A percentile compares a stretch with the other conserved stretches of the same genome.
Conservation (phyloP, 2,329 filamentous ascomycete genomes). For the Alternaria conjuncta region DNA sequence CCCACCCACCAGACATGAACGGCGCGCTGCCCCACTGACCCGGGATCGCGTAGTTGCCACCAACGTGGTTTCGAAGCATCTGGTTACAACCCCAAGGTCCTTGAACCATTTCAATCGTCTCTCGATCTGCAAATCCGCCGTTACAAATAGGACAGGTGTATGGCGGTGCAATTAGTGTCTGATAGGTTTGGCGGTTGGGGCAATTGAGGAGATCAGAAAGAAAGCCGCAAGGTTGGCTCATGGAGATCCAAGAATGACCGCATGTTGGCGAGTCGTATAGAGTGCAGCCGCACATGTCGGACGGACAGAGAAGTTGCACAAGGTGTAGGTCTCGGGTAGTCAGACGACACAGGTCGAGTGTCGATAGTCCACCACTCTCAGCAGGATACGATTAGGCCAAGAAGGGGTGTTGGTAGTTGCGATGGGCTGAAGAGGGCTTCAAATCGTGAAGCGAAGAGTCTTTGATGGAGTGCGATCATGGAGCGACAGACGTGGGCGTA, state of each 20-base stretch:
- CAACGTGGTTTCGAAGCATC: conserved; percentile 34
- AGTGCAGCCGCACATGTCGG: conserved; percentile 56
- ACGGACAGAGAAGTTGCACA: neutral
- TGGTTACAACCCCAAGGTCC: conserved; percentile 43
- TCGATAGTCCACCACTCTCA: neutral
- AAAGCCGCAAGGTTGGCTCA: conserved; percentile 53
- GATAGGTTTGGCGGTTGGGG: conserved; percentile 43
- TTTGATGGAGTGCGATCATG: neutral
- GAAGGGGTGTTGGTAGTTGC: neutral
- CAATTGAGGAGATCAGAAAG: conserved; percentile 51
- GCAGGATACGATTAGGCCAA: neutral
- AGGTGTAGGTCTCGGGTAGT: neutral
- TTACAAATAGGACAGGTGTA: conserved; percentile 39
- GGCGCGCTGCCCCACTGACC: conserved; percentile 34
- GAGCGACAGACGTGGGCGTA: neutral
- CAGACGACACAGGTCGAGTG: neutral
- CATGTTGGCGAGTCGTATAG: conserved; percentile 56
- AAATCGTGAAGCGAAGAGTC: neutral
- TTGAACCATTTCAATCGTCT: conserved; percentile 42
- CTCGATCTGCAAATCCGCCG: conserved; percentile 33
- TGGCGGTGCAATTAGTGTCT: conserved; percentile 35
- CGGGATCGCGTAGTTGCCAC: conserved; percentile 33
- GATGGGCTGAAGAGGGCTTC: neutral
- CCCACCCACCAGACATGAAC: conserved; percentile 19
- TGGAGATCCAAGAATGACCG: conserved; percentile 57